A percentile compares a stretch with the other conserved stretches of the same genome.
phyloP scores from a whole-genome alignment of 108 stramenopile species.

The Pseudonitzschia multiseries region DNA sequence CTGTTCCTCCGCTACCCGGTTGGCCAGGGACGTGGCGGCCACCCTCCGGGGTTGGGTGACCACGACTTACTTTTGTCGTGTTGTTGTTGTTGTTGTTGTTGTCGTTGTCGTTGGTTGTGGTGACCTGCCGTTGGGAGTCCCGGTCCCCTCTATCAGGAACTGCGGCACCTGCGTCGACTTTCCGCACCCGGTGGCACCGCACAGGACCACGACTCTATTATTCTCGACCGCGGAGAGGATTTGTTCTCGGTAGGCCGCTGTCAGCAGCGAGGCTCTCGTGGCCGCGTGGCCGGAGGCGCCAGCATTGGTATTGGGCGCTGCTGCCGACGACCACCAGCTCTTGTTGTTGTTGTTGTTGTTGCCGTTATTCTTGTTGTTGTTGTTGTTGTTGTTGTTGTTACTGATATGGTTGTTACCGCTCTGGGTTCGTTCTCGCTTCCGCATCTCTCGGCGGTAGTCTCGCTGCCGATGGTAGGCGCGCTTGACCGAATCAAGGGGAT shows the following conservation, averaged over 20 bases:
- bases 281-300: conserved; percentile 3
- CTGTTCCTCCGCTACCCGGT: conserved; percentile 84
- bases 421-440: conserved; percentile 11
- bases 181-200: conserved; percentile 81
- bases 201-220: conserved; percentile 57
- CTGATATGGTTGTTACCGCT: too few species aligned
- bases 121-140: too few species aligned
- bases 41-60: conserved; percentile 92
- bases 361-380: background rate
- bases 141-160: conserved; percentile 60
- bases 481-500: conserved; percentile 57
- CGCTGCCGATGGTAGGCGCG: conserved; percentile 30
- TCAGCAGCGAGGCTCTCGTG: conserved; percentile 47
- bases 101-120: too few species aligned
- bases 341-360: too few species aligned
- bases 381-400: background rate
- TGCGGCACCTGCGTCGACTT: conserved; percentile 89
- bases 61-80: conserved; percentile 43
- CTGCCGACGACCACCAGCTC: too few species aligned
- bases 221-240: conserved; percentile 41
- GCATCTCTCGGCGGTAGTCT: conserved; percentile 12
- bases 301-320: too few species aligned
- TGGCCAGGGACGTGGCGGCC: conserved; percentile 87
- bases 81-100: conserved; percentile 29
- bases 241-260: conserved; percentile 35